Base-by-base conservation (phyloP, 192 early-diverging fungal genomes). In the Podila minutissima region DNA sequence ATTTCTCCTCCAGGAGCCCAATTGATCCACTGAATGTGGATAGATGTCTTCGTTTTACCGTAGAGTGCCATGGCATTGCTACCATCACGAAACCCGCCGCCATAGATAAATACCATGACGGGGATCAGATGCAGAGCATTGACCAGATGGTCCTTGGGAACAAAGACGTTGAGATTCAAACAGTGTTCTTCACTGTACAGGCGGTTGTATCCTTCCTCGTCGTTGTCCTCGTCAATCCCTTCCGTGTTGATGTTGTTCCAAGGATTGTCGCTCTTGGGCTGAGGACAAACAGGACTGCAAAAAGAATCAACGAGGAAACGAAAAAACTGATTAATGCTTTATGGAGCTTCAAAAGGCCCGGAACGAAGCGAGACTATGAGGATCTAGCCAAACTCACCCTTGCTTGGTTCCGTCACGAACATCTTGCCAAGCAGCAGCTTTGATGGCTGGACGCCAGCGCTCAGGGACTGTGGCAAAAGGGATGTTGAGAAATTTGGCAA, bases 111-210 rank as follows among this genome's bases (percentile, higher is more conserved):
- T 13, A 73, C 77, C 70, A 81, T 64, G 29, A 81, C 71, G 1
- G 77, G 77, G 11, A 77, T 17, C 35, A 37, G 35, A 10, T 37
- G 10, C 17, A 61, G 29, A 5, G n/a, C 28, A 0, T 63, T 19
- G 46, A 10, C 1, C 0, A 24, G 31, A 10, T 24, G 35, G 41
- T 9, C 24, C 19, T 22, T 41, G 26, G 88, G 88, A 11, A 71
- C 55, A 62, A 74, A 84, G 17, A 89, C 72, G 66, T 89, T 86
- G 19, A 86, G 41, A 35, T 84, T 87, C 31, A 89, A 71, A 63
- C 88, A 89, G 62, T 87, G 75, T n/a, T 62, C 57, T 37, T 83
- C 82, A 31, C 38, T 76, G 31, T 63, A 70, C 6, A 60, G 4
- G n/a, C 10, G 17, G 17, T 17, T 41, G n/a, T 62, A 68, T 1